Evolutionary conservation across 345 rosid species (phyloP).

Genomic region (Sisymbrium altissimum): DNA sequence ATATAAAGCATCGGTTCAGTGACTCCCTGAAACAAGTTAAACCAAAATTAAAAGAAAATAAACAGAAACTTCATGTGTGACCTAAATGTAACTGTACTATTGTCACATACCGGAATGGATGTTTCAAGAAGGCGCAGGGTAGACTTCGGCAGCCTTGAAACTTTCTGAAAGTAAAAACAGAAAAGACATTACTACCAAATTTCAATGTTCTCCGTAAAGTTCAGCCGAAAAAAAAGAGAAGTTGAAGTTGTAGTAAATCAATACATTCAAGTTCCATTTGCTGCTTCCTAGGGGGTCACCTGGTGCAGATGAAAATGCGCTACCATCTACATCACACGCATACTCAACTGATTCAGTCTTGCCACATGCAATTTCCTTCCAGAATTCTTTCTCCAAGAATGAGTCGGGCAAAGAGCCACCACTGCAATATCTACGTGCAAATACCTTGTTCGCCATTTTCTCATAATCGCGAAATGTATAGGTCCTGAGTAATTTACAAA

Average conservation of each 20-base stretch:
- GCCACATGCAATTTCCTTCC: slow-evolving; percentile 95
- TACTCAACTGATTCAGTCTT: slow-evolving; percentile 97
- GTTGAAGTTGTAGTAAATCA: slow-evolving; percentile 26
- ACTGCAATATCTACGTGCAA: slow-evolving; percentile 91
- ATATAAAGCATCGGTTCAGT: slow-evolving; percentile 99
- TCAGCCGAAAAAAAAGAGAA: neutral
- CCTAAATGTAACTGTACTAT: neutral
- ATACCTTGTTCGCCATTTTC: slow-evolving; percentile 98
- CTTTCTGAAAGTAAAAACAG: slow-evolving; percentile 50
- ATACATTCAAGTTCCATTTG: slow-evolving; percentile 98
- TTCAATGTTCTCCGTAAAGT: neutral
- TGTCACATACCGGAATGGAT: slow-evolving; percentile 67
- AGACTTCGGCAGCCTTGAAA: slow-evolving; percentile 84
- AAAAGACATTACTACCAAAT: slow-evolving; percentile 15
- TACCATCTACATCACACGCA: slow-evolving; percentile 99
- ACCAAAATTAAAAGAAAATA: neutral
- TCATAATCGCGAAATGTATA: slow-evolving; percentile 95
- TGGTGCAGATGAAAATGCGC: slow-evolving; percentile 93
- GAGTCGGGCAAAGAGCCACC: slow-evolving; percentile 83
- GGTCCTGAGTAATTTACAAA: slow-evolving; percentile 58
- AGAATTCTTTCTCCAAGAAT: slow-evolving; percentile 98
- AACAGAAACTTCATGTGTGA: neutral
- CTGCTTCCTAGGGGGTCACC: slow-evolving; percentile 92
- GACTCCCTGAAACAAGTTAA: slow-evolving; percentile 73
- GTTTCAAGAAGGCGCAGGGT: slow-evolving; percentile 83